A percentile compares a stretch with the other conserved stretches of the same genome.
These are phyloP conservation scores for Gaeumannomyces tritici DNA, from an alignment of 2,329 filamentous ascomycete genomes.

Conservation along the genomic window DNA sequence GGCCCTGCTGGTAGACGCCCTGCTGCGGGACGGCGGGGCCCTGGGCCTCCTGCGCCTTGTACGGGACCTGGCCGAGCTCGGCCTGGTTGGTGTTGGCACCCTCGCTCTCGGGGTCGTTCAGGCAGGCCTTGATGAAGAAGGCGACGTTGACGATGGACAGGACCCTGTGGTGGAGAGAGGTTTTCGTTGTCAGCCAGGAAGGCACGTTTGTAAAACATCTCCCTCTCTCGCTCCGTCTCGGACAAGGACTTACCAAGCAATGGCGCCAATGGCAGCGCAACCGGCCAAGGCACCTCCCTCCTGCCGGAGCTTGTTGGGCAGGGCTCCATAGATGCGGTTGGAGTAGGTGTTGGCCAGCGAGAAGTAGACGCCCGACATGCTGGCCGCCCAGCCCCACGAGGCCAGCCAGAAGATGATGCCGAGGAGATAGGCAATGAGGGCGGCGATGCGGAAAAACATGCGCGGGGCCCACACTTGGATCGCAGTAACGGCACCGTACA, in stretches of 20 bases:
- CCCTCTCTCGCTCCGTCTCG: background rate
- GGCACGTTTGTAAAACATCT: background rate
- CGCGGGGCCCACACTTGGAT: constrained; percentile 24
- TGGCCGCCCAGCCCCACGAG: constrained; percentile 10
- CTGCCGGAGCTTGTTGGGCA: constrained; percentile 8
- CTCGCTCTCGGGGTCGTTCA: constrained; percentile 2
- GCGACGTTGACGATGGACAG: constrained; percentile 26
- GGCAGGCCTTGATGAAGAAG: constrained; percentile 22
- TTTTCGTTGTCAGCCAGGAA: background rate
- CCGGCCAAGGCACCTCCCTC: constrained; percentile 26
- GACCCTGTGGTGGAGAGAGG: constrained; percentile 17
- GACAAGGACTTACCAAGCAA: constrained; percentile 24
- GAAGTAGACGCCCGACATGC: constrained; percentile 20
- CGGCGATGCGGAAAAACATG: constrained; percentile 27
- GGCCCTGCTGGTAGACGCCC: background rate
- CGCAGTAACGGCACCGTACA: constrained; percentile 26
- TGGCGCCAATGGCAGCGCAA: constrained; percentile 29
- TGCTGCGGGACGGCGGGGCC: background rate
- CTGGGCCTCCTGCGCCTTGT: constrained; percentile 4
- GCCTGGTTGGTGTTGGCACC: constrained; percentile 3
- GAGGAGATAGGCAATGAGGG: constrained; percentile 25
- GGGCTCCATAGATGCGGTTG: constrained; percentile 13
- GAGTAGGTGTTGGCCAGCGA: constrained; percentile 26
- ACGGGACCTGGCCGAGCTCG: constrained; percentile 9
- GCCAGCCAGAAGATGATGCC: constrained; percentile 27